These are phyloP conservation scores for Mortierella sp. DNA, from an alignment of 371 early-diverging fungal genomes.

Conservation along the genomic window DNA sequence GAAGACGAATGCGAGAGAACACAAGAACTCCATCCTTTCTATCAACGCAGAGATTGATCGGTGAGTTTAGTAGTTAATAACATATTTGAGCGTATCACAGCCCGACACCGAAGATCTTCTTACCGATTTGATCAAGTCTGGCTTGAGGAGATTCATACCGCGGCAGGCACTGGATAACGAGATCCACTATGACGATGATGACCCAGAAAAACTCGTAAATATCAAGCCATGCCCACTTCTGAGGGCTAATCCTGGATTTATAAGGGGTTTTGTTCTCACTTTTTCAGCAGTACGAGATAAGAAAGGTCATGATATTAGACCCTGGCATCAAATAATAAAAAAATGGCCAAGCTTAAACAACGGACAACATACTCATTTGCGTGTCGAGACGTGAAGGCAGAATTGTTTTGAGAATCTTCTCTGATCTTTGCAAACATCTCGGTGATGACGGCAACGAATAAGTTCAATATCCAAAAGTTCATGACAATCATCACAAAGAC, in stretches of 20 bases:
- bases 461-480: constrained; percentile 79
- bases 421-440: constrained; percentile 81
- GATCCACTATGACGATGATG: constrained; percentile 60
- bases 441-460: constrained; percentile 79
- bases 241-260: constrained; percentile 23
- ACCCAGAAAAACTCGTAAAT: constrained; percentile 65
- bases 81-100: too few species aligned
- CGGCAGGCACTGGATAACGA: constrained; percentile 67
- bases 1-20: constrained; percentile 67
- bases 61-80: too few species aligned
- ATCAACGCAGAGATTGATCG: neutral
- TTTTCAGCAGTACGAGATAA: constrained; percentile 15
- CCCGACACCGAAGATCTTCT: too few species aligned
- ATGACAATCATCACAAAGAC: constrained; percentile 71
- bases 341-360: too few species aligned
- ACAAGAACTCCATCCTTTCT: constrained; percentile 63
- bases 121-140: constrained; percentile 54
- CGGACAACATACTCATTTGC: neutral
- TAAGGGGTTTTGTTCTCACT: constrained; percentile 26
- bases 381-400: constrained; percentile 64
- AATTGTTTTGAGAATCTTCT: constrained; percentile 70
- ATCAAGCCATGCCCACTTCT: constrained; percentile 23
- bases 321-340: too few species aligned
- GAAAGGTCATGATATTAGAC: neutral
- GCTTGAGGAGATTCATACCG: constrained; percentile 58